Evolutionary conservation across 2,329 filamentous ascomycete species (phyloP).

Genomic region (Xylariaceae sp.): DNA sequence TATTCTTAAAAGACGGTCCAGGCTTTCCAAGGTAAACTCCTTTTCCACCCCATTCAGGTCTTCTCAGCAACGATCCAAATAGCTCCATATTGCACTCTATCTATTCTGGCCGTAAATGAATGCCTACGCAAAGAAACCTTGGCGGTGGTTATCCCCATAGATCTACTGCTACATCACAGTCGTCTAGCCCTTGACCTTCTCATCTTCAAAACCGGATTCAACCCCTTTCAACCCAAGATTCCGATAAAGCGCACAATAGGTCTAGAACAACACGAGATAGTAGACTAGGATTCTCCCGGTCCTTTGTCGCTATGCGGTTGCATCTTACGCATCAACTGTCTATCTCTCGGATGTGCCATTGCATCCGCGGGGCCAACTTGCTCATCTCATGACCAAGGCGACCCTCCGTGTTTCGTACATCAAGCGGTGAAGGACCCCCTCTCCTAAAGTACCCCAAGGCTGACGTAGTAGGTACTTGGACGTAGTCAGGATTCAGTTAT

Average conservation of each 20-base stretch:
- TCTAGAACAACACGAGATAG: not conserved
- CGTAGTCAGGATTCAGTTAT: not conserved
- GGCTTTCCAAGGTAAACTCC: too few relatives aligned
- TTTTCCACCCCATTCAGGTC: too few relatives aligned
- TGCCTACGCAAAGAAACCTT: not conserved
- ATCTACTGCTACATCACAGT: not conserved
- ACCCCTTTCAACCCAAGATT: not conserved
- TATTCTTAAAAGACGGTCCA: not conserved
- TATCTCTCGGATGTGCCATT: slow-evolving; percentile 7
- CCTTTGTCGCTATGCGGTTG: slow-evolving; percentile 1
- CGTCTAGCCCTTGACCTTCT: not conserved
- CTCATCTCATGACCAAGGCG: slow-evolving; percentile 4
- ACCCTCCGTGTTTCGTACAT: slow-evolving; percentile 12
- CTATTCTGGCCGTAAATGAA: not conserved
- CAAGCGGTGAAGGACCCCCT: slow-evolving; percentile 18
- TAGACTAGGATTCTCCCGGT: slow-evolving; percentile 3
- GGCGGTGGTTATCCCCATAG: not conserved
- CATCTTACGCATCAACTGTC: slow-evolving; percentile 6
- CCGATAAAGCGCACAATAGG: not conserved
- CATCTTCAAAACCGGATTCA: not conserved
- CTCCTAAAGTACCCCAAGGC: slow-evolving; percentile 3
- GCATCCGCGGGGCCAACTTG: slow-evolving; percentile 6
- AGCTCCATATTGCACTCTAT: not conserved
- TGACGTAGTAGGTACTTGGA: not conserved
- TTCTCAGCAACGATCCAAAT: not conserved